Evolutionary conservation across 331 rosid species (phyloP).

Genomic region (Rhamnella rubrinervis): DNA sequence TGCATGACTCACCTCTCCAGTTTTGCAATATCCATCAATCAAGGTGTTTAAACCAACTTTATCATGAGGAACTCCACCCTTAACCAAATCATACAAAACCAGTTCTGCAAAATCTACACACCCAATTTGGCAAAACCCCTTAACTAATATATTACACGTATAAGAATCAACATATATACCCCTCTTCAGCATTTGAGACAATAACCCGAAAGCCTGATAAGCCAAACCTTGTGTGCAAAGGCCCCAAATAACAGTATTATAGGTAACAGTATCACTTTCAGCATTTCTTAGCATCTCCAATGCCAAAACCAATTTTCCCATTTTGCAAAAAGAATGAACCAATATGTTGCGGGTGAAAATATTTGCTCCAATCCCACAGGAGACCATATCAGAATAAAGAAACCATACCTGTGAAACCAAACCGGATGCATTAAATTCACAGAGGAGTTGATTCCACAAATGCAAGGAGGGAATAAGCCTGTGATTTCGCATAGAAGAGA

Average conservation of each 20-base stretch:
- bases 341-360: conserved; percentile 59
- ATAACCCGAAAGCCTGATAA: conserved; percentile 59
- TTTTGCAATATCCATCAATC: conserved; percentile 64
- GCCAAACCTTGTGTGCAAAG: conserved; percentile 59
- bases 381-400: conserved; percentile 51
- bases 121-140: conserved; percentile 64
- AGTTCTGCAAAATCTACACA: conserved; percentile 56
- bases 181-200: conserved; percentile 75
- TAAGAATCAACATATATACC: conserved; percentile 48
- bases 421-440: conserved; percentile 59
- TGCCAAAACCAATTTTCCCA: conserved; percentile 55
- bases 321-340: conserved; percentile 76
- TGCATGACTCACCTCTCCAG: conserved; percentile 51
- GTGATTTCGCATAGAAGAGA: conserved; percentile 54
- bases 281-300: conserved; percentile 46
- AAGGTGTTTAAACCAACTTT: conserved; percentile 54
- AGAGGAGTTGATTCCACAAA: conserved; percentile 58
- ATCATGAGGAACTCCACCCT: conserved; percentile 49
- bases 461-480: conserved; percentile 53
- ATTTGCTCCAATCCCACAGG: conserved; percentile 63
- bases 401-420: conserved; percentile 59
- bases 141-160: conserved; percentile 58
- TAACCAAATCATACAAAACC: conserved; percentile 52
- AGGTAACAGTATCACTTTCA: conserved; percentile 56
- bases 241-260: conserved; percentile 74